Evolutionary conservation across 805 yeast species (phyloP), one percentile per base, ranked within the genome.

Genomic region (Candida corydali): DNA sequence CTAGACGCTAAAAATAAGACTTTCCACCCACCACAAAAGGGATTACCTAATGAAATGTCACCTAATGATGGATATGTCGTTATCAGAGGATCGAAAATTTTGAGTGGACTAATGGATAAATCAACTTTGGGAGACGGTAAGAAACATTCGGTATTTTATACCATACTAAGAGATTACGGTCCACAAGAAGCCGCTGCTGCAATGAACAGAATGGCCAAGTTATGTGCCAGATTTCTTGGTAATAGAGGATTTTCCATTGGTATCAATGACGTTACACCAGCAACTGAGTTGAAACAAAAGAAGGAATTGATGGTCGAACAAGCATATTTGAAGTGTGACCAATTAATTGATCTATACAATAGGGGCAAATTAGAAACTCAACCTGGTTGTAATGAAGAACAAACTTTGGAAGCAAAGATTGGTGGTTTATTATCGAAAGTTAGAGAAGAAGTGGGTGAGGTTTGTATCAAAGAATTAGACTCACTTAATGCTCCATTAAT

Each of bases 381-480:
- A 59, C 98, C 99, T 0, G 99, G 99, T 60, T 93, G 98, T 74
- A 84, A 93, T 56, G 98, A 91, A 61, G 99, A 93, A 52, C 96
- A 94, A 59, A 93, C 99, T 1, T 71, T 94, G 51, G 99, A 93
- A 64, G 96, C 98, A 35, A 89, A 91, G 52, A 93, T 93, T 61
- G 95, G 96, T 65, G 98, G 98, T 48, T 64, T 93, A 32, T 70
- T 93, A 43, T 93, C 98, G 12, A 93, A 89, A 56, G 98, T 93
- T 39, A 82, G 99, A 76, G 98, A 91, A 70, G 96, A 93, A 61
- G 98, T 91, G 12, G 99, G 98, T 60, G 98, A 91, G 48, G 95
- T 88, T 42, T 94, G 98, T 72, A 91, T 94, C 54, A 77, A 73
- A 37, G 98, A 93, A 62, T 70, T 93, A 41, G 96, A 86, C 47